Conservation (phyloP, 257 asterid genomes). For the Fraxinus excelsior region DNA sequence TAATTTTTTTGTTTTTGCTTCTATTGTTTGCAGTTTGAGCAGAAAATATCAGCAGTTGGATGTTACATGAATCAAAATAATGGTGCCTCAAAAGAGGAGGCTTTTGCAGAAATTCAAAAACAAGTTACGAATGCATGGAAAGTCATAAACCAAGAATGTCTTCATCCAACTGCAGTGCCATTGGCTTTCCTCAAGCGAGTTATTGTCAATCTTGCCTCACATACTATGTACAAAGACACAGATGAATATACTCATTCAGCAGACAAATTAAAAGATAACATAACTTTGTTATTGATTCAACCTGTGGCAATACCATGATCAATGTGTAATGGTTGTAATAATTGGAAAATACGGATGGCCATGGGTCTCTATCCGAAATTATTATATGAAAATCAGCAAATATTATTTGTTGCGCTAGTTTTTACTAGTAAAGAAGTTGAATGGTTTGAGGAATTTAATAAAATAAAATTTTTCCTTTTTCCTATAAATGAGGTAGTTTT, state of each 20-base stretch:
- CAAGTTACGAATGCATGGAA: not conserved
- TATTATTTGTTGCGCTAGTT: too few relatives aligned
- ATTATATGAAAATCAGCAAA: too few relatives aligned
- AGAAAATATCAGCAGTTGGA: not conserved
- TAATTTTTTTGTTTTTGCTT: not conserved
- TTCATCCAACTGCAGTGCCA: not conserved
- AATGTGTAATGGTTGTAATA: too few relatives aligned
- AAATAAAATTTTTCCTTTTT: too few relatives aligned
- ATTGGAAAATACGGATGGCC: too few relatives aligned
- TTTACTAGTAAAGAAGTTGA: too few relatives aligned
- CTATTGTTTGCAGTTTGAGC: not conserved
- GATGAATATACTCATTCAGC: not conserved
- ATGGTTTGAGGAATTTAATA: too few relatives aligned
- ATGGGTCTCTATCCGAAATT: too few relatives aligned
- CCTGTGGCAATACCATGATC: not conserved
- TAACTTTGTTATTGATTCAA: not conserved
- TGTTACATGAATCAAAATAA: not conserved
- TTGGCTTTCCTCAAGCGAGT: not conserved
- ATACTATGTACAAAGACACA: not conserved
- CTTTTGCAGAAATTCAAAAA: not conserved
- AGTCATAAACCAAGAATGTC: not conserved
- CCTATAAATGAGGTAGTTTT: too few relatives aligned
- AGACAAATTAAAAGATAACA: not conserved
- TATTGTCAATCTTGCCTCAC: not conserved
- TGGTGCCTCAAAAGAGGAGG: not conserved